Evolutionary conservation across 306 rosid species (phyloP).

Genomic region (Fagus sylvatica): DNA sequence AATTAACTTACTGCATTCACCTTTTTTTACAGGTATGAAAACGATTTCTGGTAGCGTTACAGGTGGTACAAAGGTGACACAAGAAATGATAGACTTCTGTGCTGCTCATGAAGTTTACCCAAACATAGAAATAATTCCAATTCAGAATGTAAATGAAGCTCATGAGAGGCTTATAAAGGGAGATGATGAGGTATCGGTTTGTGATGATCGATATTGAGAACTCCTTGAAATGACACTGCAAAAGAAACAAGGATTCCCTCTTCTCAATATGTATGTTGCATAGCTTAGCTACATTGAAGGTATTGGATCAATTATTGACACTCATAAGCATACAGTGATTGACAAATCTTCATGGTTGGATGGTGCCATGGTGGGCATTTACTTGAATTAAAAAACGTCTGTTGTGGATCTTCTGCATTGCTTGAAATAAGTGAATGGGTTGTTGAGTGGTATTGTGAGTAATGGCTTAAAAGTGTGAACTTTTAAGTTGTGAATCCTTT

Average conservation of each 20-base stretch:
- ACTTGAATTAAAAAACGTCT: too few species aligned
- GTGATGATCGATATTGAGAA: conserved; percentile 76
- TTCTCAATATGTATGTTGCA: too few species aligned
- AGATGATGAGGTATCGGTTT: conserved; percentile 73
- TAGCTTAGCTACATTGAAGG: too few species aligned
- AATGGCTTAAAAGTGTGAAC: too few species aligned
- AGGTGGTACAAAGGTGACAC: conserved; percentile 65
- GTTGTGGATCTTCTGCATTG: too few species aligned
- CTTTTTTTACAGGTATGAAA: conserved; percentile 53
- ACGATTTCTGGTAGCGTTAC: conserved; percentile 56
- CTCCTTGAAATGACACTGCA: conserved; percentile 43
- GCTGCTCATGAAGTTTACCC: conserved; percentile 60
- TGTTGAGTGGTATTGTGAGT: too few species aligned
- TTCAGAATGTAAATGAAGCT: conserved; percentile 74
- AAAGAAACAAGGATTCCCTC: conserved; percentile 1
- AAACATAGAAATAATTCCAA: conserved; percentile 70
- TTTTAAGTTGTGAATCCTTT: too few species aligned
- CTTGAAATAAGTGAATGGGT: too few species aligned
- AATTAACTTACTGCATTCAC: neutral
- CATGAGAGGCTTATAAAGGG: conserved; percentile 63
- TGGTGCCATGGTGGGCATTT: too few species aligned
- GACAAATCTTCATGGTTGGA: too few species aligned
- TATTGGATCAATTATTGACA: too few species aligned
- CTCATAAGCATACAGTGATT: too few species aligned
- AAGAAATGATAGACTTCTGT: conserved; percentile 78